These are phyloP conservation scores for Lantana camara DNA, from an alignment of 257 asterid genomes.

Conservation along the genomic window DNA sequence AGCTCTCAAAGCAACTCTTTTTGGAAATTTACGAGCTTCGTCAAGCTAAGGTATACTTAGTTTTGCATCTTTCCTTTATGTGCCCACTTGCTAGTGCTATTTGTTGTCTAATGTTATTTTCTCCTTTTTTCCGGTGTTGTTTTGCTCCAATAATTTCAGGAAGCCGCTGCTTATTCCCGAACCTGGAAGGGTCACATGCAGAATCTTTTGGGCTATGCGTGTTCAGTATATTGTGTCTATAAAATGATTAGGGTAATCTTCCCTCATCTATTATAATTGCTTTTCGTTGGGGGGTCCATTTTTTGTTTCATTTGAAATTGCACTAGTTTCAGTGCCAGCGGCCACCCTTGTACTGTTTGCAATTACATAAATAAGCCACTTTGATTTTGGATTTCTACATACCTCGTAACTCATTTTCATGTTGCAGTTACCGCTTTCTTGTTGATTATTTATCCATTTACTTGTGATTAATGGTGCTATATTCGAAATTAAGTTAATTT, in stretches of 20 bases:
- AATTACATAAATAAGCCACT: too few species aligned
- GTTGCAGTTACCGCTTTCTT: too few species aligned
- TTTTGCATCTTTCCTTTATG: slow-evolving; percentile 23
- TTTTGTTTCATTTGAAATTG: slow-evolving; percentile 15
- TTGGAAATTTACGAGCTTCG: slow-evolving; percentile 98
- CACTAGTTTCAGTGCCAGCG: too few species aligned
- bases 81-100: slow-evolving; percentile 27
- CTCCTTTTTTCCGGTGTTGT: slow-evolving; percentile 26
- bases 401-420: too few species aligned
- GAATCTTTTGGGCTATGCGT: slow-evolving; percentile 94
- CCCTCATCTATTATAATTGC: slow-evolving; percentile 1
- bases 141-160: slow-evolving; percentile 53
- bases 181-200: slow-evolving; percentile 99
- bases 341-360: too few species aligned
- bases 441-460: too few species aligned
- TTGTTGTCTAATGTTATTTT: slow-evolving; percentile 8
- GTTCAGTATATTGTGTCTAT: slow-evolving; percentile 92
- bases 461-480: too few species aligned
- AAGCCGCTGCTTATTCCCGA: slow-evolving; percentile 99
- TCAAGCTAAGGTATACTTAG: slow-evolving; percentile 84
- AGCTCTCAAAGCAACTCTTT: slow-evolving; percentile 91
- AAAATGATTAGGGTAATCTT: slow-evolving; percentile 85
- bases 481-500: neutral
- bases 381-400: too few species aligned
- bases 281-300: neutral